A percentile compares a stretch with the other conserved stretches of the same genome.
These are phyloP conservation scores for Huntiella decipiens DNA, from an alignment of 2,329 filamentous ascomycete genomes.

Conservation along the genomic window DNA sequence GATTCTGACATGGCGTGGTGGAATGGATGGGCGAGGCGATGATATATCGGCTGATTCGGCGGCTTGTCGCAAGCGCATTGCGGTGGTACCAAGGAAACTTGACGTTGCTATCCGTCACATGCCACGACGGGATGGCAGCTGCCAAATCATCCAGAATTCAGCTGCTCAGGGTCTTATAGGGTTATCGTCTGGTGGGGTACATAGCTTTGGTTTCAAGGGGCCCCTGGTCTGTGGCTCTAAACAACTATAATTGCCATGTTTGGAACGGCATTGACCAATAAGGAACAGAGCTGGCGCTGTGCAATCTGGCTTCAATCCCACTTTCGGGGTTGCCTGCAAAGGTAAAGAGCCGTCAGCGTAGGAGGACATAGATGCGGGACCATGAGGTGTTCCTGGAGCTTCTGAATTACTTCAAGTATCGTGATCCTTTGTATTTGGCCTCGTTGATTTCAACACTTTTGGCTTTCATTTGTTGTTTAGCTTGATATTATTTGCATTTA, in stretches of 20 bases:
- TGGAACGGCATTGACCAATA: conserved; percentile 3
- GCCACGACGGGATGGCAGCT: background rate
- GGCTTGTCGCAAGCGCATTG: background rate
- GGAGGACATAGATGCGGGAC: background rate
- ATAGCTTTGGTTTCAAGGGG: too few species aligned
- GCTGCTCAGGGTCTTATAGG: too few species aligned
- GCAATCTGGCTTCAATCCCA: conserved; percentile 28
- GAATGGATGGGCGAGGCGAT: background rate
- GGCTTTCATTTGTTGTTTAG: background rate
- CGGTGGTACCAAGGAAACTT: background rate
- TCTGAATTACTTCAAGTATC: too few species aligned
- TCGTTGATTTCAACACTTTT: background rate
- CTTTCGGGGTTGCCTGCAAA: conserved; percentile 2
- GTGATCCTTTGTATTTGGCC: too few species aligned
- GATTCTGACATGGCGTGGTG: conserved; percentile 53
- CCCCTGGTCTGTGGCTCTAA: too few species aligned
- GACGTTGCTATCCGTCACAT: background rate
- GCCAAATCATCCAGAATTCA: background rate
- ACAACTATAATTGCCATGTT: background rate
- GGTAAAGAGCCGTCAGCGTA: background rate
- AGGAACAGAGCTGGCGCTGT: conserved; percentile 12
- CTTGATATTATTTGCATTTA: background rate
- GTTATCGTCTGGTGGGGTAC: too few species aligned
- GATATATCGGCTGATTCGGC: background rate
- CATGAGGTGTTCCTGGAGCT: too few species aligned